These are phyloP conservation scores for Albugo laibachii DNA, from an alignment of 352 stramenopile species.

Conservation along the genomic window DNA sequence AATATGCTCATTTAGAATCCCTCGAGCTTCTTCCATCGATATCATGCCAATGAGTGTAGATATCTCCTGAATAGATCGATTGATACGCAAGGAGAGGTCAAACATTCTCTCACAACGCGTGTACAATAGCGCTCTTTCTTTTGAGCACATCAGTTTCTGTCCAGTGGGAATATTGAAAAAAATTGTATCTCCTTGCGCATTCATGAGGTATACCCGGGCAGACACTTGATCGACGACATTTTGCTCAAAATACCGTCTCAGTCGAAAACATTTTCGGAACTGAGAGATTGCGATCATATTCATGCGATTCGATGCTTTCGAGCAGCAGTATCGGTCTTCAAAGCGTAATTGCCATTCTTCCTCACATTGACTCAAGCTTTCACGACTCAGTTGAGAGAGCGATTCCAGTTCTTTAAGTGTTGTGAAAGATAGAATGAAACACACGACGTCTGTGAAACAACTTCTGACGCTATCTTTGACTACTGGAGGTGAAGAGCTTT, in stretches of 20 bases:
- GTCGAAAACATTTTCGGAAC: slow-evolving; percentile 42
- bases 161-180: slow-evolving; percentile 33
- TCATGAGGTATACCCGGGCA: slow-evolving; percentile 69
- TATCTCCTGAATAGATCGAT: slow-evolving; percentile 74
- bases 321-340: slow-evolving; percentile 20
- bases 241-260: slow-evolving; percentile 37
- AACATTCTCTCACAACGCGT: slow-evolving; percentile 76
- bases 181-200: slow-evolving; percentile 43
- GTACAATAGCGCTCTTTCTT: slow-evolving; percentile 55
- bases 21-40: slow-evolving; percentile 50
- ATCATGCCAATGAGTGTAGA: slow-evolving; percentile 67
- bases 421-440: slow-evolving; percentile 34
- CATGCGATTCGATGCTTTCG: slow-evolving; percentile 11
- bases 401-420: slow-evolving; percentile 17
- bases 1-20: slow-evolving; percentile 67
- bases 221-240: slow-evolving; percentile 35
- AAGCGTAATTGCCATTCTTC: slow-evolving; percentile 41
- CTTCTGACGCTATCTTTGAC: too few species aligned
- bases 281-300: slow-evolving; percentile 13
- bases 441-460: slow-evolving; percentile 7
- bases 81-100: slow-evolving; percentile 72
- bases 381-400: slow-evolving; percentile 24
- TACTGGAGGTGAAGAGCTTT: too few species aligned
- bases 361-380: slow-evolving; percentile 23
- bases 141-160: slow-evolving; percentile 52